Conservation (phyloP, 2,329 filamentous ascomycete species). For the Claviceps sp. region DNA sequence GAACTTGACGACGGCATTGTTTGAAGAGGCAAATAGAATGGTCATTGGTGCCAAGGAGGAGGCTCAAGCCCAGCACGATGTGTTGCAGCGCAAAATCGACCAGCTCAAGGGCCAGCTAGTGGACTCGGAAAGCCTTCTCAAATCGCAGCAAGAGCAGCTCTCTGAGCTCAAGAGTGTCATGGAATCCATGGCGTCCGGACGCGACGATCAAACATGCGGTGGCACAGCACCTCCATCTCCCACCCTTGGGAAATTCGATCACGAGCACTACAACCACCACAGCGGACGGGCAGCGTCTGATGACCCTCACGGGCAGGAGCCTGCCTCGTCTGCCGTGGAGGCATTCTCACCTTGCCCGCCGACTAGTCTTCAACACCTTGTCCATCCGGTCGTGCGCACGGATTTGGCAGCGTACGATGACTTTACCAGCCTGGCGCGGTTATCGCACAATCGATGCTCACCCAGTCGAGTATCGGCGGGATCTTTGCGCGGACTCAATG, state of each 20-base stretch:
- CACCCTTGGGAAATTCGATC: slow-evolving; percentile 55
- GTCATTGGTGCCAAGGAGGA: slow-evolving; percentile 79
- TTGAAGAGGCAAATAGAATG: slow-evolving; percentile 98
- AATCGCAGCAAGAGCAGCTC: slow-evolving; percentile 86
- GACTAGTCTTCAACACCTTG: slow-evolving; percentile 65
- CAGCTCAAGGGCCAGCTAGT: slow-evolving; percentile 73
- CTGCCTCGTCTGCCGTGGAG: slow-evolving; percentile 27
- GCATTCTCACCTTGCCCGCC: slow-evolving; percentile 41
- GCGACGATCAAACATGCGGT: slow-evolving; percentile 56
- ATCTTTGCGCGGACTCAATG: slow-evolving; percentile 41
- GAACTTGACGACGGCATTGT: slow-evolving; percentile 79
- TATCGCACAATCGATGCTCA: slow-evolving; percentile 45
- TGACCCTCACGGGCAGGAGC: slow-evolving; percentile 13
- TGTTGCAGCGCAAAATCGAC: slow-evolving; percentile 71
- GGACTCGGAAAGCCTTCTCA: slow-evolving; percentile 74
- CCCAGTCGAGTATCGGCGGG: slow-evolving; percentile 57
- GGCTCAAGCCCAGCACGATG: slow-evolving; percentile 71
- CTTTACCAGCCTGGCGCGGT: slow-evolving; percentile 62
- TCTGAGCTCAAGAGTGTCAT: slow-evolving; percentile 83
- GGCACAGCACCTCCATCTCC: slow-evolving; percentile 76
- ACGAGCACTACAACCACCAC: slow-evolving; percentile 34
- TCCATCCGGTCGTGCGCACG: slow-evolving; percentile 70
- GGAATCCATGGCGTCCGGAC: slow-evolving; percentile 67
- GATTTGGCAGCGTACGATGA: slow-evolving; percentile 75
- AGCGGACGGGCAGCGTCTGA: slow-evolving; percentile 20